Percentiles rank a stretch among this genome's conserved stretches.
Evolutionary conservation across 768 basidiomycete species (phyloP).

Genomic region (Xerocomus spinulosus): DNA sequence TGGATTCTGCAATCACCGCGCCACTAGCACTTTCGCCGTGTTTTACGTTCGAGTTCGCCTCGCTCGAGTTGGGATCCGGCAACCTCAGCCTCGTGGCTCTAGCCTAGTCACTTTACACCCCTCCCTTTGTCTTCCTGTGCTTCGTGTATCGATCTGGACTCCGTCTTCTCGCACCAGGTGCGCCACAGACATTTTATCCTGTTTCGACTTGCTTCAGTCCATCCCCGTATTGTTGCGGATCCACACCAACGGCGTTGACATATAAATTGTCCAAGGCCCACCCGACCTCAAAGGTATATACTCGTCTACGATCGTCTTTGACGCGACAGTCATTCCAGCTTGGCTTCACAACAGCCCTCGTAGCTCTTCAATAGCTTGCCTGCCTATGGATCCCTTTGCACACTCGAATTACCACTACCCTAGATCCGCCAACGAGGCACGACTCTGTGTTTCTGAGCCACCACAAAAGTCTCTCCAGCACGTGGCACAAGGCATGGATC

Average conservation of each 20-base stretch:
- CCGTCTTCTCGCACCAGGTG: conserved; percentile 3
- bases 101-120: conserved; percentile 1
- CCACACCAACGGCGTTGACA: neutral
- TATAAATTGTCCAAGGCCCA: neutral
- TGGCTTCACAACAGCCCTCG: neutral
- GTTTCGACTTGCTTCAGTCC: neutral
- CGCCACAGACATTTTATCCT: conserved; percentile 5
- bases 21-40: neutral
- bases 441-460: conserved; percentile 2
- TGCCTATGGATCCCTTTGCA: conserved; percentile 13
- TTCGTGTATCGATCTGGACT: conserved; percentile 4
- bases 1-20: neutral
- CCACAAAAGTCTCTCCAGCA: neutral
- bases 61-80: neutral
- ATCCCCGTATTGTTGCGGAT: neutral
- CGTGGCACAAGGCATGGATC: neutral
- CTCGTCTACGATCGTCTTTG: neutral
- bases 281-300: conserved; percentile 14
- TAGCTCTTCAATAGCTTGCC: neutral
- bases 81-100: conserved; percentile 14
- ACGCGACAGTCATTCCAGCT: neutral
- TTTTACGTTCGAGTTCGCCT: conserved; percentile 10
- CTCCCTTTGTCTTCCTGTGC: conserved; percentile 3
- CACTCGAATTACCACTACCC: conserved; percentile 17
- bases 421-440: neutral